Evolutionary conservation across 257 asterid genomes (phyloP), one percentile per base, ranked within the genome.

Genomic region (Paulownia fortunei): DNA sequence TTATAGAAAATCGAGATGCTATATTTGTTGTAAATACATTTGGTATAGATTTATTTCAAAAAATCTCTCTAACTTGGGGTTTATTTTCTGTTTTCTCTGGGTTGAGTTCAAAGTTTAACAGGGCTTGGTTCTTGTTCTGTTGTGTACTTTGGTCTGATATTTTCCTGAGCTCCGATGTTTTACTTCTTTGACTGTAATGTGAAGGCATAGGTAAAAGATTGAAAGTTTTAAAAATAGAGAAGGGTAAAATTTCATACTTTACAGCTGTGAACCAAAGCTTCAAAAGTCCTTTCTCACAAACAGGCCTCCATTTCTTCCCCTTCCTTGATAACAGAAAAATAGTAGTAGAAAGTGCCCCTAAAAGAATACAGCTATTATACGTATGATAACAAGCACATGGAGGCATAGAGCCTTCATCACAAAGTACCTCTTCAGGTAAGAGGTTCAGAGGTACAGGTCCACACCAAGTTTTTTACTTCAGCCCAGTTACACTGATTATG

Each of bases 221-320:
- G 9, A 18, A 11, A 44, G 39, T 56, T 67, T 32, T 5, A 12
- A 12, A 23, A 13, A 13, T 60, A 13, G 9, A 58, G 16, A 58
- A 60, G n/a, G 10, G 41, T 27, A 77, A 46, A 75, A 16, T 42
- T 41, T 69, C 24, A 3, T 21, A 27, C 62, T 69, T 49, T n/a
- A 55, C 76, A 77, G 62, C 76, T 66, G 75, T 39, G 23, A 32
- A 55, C 39, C 41, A 55, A 55, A 12, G 9, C 52, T 55, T 56
- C 55, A 72, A 34, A 37, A 19, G 23, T 39, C 39, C 39, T 18
- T 36, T 32, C 51, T 36, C 36, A 46, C 37, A 1, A 54, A 2
- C 32, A 19, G 37, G 15, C 47, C 55, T 47, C 47, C 1, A 47
- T 3, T 47, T 47, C 54, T 47, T 10, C 30, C 36, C 54, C 72